Evolutionary conservation across 169 alveolate genomes (phyloP), one percentile per base, ranked within the genome.

Genomic region (Plasmodium falciparum): DNA sequence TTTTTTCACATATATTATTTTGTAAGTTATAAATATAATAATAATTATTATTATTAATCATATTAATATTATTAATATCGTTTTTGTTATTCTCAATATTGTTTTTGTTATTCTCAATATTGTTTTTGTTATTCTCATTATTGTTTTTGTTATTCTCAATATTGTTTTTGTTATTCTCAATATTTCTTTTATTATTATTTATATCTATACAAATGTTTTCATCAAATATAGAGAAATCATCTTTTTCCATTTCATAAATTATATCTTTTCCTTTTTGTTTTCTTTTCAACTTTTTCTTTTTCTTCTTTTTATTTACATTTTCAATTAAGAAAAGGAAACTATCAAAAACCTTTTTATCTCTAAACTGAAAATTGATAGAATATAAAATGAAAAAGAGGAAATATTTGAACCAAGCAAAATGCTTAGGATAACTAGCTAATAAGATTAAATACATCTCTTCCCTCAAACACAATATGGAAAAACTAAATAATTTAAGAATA

Each of bases 281-380:
- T 39, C 7, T 5, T 39, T 39, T 39, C 11, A 39, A 39, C 7
- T 39, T 39, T 39, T 39, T 39, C 0, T 39, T 69, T 69, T 54
- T 83, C 39, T 49, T 56, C 7, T 45, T 29, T 50, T 63, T 83
- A 56, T 56, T 83, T 13, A 83, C 91, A 45, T 63, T 29, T 54
- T 69, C 74, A 56, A 83, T 58, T 13, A 83, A 69, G 45, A 83
- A 69, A 4, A 83, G 63, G 59, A 83, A 67, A 22, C 69, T 54
- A 50, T 72, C 45, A 63, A 67, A 63, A 26, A 29, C 22, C 22
- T 67, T 54, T 43, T 70, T 83, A 69, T 63, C 50, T 13, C 52
- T 71, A 83, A 83, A 69, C 49, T 83, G 91, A 29, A 54, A 67
- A 69, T 83, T 83, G 49, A 83, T 85, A 3, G 91, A 83, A 33